phyloP scores from a whole-genome alignment of 2,329 filamentous ascomycete species.

The Zymoseptoria pseudotritici region DNA sequence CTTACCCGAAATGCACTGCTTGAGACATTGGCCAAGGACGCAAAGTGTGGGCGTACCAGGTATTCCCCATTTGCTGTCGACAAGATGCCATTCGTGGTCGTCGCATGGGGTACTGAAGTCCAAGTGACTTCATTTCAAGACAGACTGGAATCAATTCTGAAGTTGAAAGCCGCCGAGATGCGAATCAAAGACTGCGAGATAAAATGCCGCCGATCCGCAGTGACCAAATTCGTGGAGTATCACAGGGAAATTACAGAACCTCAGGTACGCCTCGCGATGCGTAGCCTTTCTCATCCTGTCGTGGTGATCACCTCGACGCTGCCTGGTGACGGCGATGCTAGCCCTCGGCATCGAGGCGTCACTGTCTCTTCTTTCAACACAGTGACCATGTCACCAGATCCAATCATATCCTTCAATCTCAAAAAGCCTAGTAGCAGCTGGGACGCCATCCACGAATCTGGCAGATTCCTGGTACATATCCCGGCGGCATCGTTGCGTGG shows the following conservation, averaged over 20 bases:
- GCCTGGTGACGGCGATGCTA: background rate
- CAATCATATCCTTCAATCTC: constrained; percentile 57
- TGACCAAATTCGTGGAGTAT: too few species aligned
- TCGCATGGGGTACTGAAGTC: background rate
- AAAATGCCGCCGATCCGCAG: too few species aligned
- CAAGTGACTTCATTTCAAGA: background rate
- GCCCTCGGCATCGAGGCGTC: constrained; percentile 36
- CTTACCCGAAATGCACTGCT: too few species aligned
- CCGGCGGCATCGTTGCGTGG: constrained; percentile 29
- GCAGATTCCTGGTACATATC: constrained; percentile 47
- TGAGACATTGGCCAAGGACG: background rate
- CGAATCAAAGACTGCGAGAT: too few species aligned
- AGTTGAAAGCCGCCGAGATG: background rate
- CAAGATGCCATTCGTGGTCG: background rate
- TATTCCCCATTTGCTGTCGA: background rate
- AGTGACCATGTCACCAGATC: constrained; percentile 47
- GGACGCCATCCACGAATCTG: constrained; percentile 39
- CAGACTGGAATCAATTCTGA: background rate
- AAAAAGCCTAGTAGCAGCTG: constrained; percentile 50
- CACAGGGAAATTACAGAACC: constrained; percentile 3
- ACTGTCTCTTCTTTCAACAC: constrained; percentile 57
- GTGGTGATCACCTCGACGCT: constrained; percentile 45
- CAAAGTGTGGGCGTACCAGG: background rate
- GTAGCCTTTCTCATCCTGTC: constrained; percentile 50
- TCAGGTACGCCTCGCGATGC: constrained; percentile 25